phyloP scores from a whole-genome alignment of 305 asterid genomes.

The Solanum hybrid region DNA sequence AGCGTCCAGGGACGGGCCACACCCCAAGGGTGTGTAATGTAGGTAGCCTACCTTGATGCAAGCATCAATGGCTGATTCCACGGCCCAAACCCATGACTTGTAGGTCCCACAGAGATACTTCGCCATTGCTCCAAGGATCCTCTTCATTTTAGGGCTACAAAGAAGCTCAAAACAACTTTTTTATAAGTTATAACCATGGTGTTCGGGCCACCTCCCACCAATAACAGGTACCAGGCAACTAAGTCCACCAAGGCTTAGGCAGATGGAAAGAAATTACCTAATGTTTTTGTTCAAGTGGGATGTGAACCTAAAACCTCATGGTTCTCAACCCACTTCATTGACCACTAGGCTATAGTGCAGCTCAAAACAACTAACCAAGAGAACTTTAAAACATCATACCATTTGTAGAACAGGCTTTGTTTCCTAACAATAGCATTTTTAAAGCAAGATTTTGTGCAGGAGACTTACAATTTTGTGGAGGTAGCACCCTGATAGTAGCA shows the following conservation, averaged over 20 bases:
- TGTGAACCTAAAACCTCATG: neutral
- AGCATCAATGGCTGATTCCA: neutral
- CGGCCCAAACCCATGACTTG: neutral
- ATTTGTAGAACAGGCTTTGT: neutral
- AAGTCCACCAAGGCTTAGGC: neutral
- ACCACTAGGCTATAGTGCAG: neutral
- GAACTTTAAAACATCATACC: neutral
- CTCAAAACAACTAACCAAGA: neutral
- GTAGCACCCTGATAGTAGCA: slow-evolving; percentile 85
- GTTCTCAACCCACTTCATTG: neutral
- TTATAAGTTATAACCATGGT: neutral
- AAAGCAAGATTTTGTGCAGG: slow-evolving; percentile 5
- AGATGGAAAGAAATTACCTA: neutral
- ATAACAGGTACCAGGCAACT: neutral
- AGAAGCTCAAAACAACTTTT: neutral
- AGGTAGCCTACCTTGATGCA: neutral
- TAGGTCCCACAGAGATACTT: neutral
- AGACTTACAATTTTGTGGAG: slow-evolving; percentile 85
- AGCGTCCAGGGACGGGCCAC: neutral
- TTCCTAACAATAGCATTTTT: neutral
- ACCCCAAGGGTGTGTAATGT: neutral
- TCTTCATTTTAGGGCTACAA: neutral
- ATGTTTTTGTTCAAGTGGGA: neutral
- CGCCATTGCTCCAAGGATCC: neutral
- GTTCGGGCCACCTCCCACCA: neutral